Evolutionary conservation across 2,329 filamentous ascomycete genomes (phyloP).

Genomic region (Sporothrix luriei): DNA sequence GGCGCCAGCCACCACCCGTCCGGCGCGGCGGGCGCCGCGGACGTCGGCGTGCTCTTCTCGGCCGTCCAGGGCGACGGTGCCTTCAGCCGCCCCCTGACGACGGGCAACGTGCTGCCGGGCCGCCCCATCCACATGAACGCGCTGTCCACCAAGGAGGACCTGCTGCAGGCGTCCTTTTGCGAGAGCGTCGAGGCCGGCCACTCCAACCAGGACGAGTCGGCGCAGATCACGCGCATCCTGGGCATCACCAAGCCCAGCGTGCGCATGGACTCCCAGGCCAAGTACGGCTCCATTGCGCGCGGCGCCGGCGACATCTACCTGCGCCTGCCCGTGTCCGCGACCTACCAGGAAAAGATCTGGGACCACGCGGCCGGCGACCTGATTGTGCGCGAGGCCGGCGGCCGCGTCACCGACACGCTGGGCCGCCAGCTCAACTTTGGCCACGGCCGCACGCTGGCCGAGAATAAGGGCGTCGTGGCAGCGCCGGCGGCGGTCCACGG

Average conservation of each 20-base stretch:
- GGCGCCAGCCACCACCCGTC: conserved; percentile 74
- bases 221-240: conserved; percentile 77
- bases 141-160: conserved; percentile 51
- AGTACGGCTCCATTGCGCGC: conserved; percentile 92
- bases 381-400: conserved; percentile 91
- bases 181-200: conserved; percentile 94
- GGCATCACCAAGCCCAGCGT: conserved; percentile 89
- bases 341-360: conserved; percentile 99
- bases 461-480: conserved; percentile 93
- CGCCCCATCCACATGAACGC: conserved; percentile 78
- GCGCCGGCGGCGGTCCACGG: conserved; percentile 75
- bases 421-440: conserved; percentile 86
- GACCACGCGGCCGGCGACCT: conserved; percentile 95
- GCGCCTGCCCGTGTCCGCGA: conserved; percentile 74
- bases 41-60: conserved; percentile 84
- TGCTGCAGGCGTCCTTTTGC: conserved; percentile 85
- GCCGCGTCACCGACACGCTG: conserved; percentile 83
- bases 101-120: conserved; percentile 54
- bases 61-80: conserved; percentile 80
- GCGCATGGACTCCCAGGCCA: conserved; percentile 96
- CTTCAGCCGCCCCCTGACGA: conserved; percentile 70
- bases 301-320: conserved; percentile 95
- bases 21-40: too few species aligned
- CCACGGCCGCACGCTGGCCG: conserved; percentile 78
- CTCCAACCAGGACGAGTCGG: conserved; percentile 85